Evolutionary conservation across 2,329 filamentous ascomycete species (phyloP).

Genomic region (Aspergillus sp.): DNA sequence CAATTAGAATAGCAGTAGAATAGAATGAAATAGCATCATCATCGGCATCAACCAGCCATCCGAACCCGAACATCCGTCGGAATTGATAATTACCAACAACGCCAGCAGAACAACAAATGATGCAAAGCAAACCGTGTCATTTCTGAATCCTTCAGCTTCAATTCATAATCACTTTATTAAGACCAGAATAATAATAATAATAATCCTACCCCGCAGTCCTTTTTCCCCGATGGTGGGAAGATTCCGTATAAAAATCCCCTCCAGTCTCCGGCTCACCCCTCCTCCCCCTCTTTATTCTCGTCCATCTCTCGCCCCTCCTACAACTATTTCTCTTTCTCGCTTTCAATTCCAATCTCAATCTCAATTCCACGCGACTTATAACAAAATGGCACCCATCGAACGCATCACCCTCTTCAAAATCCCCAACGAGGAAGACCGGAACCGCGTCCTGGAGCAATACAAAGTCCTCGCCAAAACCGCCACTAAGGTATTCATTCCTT

Average conservation of each 20-base stretch:
- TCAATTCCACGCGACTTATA: background rate
- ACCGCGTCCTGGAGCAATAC: slow-evolving; percentile 42
- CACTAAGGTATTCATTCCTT: slow-evolving; percentile 32
- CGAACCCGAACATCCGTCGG: background rate
- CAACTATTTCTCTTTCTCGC: background rate
- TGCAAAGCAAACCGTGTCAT: no score
- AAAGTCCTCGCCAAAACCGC: slow-evolving; percentile 39
- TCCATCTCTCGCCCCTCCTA: no score
- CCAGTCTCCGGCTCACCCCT: no score
- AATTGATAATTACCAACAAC: background rate
- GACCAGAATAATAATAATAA: no score
- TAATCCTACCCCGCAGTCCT: no score
- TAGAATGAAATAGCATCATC: no score
- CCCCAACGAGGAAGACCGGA: slow-evolving; percentile 41
- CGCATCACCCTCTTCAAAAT: slow-evolving; percentile 53
- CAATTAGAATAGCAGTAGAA: background rate
- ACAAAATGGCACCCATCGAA: slow-evolving; percentile 39
- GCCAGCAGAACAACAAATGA: no score
- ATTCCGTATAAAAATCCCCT: no score
- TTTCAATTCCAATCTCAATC: slow-evolving; percentile 1
- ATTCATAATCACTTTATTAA: no score
- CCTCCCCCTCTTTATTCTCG: no score
- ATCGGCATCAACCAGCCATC: background rate
- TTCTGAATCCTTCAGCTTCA: no score
- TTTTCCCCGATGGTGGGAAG: no score